phyloP scores from a whole-genome alignment of 1,284 basidiomycete species.

The Cystobasidiaceae sp. region DNA sequence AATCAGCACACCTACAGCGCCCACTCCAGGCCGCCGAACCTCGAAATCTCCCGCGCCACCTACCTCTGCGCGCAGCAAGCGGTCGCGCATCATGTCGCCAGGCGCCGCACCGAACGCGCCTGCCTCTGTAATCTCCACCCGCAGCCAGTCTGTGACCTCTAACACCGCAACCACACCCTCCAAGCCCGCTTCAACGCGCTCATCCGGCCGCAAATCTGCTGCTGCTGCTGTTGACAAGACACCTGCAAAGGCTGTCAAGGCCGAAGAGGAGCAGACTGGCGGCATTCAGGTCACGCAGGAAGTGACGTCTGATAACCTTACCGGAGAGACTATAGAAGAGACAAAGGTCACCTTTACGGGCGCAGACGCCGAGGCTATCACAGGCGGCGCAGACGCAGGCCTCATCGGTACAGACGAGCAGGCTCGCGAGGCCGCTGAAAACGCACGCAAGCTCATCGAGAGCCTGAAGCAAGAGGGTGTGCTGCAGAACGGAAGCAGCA shows the following conservation, averaged over 20 bases:
- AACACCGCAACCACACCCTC: conserved; percentile 21
- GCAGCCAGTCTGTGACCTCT: no score
- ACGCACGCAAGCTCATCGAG: conserved; percentile 38
- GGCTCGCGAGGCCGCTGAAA: conserved; percentile 34
- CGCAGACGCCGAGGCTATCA: conserved; percentile 19
- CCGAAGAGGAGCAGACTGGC: conserved; percentile 17
- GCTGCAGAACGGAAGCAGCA: conserved; percentile 33
- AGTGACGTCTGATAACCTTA: conserved; percentile 33
- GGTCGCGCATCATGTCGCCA: conserved; percentile 25
- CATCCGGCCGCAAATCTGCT: conserved; percentile 11
- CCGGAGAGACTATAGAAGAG: conserved; percentile 37
- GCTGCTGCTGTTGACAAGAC: conserved; percentile 7
- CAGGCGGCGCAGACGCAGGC: conserved; percentile 12
- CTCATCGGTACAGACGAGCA: conserved; percentile 33
- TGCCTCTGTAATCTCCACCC: conserved; percentile 4
- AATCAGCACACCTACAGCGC: conserved; percentile 22
- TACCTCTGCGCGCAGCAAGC: conserved; percentile 26
- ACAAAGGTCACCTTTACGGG: conserved; percentile 36
- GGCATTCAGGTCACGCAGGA: conserved; percentile 41
- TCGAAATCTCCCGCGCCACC: conserved; percentile 28
- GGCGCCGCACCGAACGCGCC: not conserved
- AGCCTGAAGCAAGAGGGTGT: conserved; percentile 35
- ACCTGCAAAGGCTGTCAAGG: not conserved
- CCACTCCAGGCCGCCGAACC: conserved; percentile 7
- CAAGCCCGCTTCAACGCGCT: conserved; percentile 4